These are phyloP conservation scores for Mortierella sp. DNA, from an alignment of 371 early-diverging fungal species.

Conservation along the genomic window DNA sequence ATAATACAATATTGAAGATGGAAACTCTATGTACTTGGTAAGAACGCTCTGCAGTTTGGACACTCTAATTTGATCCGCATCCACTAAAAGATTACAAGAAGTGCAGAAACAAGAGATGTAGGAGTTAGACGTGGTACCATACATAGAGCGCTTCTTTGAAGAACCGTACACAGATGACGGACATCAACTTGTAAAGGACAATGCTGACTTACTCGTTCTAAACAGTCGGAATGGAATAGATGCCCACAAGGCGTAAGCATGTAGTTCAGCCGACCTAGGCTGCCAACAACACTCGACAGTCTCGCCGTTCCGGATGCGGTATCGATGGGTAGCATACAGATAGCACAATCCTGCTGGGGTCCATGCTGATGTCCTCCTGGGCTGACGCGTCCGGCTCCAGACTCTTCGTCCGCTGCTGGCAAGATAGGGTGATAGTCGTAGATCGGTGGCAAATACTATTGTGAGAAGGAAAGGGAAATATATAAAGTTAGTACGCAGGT, in stretches of 20 bases:
- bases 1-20: not conserved
- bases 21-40: slow-evolving; percentile 62
- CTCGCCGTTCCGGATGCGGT: slow-evolving; percentile 61
- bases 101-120: not conserved
- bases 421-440: slow-evolving; percentile 81
- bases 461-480: not conserved
- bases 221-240: slow-evolving; percentile 85
- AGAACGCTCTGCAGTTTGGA: slow-evolving; percentile 77
- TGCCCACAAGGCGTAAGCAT: slow-evolving; percentile 92
- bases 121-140: not conserved
- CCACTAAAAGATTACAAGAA: slow-evolving; percentile 65
- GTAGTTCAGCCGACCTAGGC: slow-evolving; percentile 70
- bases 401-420: slow-evolving; percentile 66
- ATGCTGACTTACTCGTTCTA: slow-evolving; percentile 66
- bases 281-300: slow-evolving; percentile 61
- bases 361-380: slow-evolving; percentile 34
- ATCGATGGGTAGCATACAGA: slow-evolving; percentile 83
- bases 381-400: slow-evolving; percentile 16
- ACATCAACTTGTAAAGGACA: not conserved
- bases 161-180: not conserved
- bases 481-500: not conserved
- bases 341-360: slow-evolving; percentile 75
- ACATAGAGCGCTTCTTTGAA: not conserved
- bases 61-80: slow-evolving; percentile 90
- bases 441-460: slow-evolving; percentile 74